phyloP scores from a whole-genome alignment of 2,329 filamentous ascomycete genomes.

The Calonectria crousiana region DNA sequence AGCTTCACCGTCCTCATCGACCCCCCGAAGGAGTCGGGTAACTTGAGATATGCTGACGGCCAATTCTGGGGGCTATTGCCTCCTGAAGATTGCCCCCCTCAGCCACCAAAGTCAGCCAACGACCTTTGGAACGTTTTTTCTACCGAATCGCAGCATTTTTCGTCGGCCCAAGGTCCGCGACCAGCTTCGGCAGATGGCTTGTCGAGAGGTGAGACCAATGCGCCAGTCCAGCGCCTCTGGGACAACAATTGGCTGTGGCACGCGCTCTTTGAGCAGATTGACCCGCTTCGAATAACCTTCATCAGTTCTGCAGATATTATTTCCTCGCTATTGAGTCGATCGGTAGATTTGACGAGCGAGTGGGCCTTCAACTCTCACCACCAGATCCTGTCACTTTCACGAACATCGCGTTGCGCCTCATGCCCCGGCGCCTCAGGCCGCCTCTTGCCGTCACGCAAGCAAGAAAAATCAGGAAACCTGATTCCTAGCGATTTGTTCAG shows the following conservation, averaged over 20 bases:
- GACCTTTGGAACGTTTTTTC: constrained; percentile 43
- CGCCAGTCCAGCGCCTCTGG: constrained; percentile 26
- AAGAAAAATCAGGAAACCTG: constrained; percentile 23
- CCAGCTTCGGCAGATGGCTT: neutral
- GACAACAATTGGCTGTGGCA: constrained; percentile 66
- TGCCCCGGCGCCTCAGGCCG: neutral
- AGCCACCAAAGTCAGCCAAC: constrained; percentile 35
- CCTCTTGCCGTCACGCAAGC: constrained; percentile 28
- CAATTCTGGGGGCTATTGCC: constrained; percentile 48
- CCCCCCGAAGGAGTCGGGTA: constrained; percentile 40
- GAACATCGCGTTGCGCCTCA: constrained; percentile 24
- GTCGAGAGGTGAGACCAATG: constrained; percentile 36
- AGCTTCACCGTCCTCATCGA: constrained; percentile 57
- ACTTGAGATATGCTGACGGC: constrained; percentile 43
- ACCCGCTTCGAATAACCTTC: constrained; percentile 67
- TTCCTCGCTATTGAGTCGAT: constrained; percentile 69
- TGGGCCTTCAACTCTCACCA: constrained; percentile 75
- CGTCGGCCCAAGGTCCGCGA: neutral
- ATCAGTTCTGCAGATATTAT: constrained; percentile 73
- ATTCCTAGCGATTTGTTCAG: constrained; percentile 62
- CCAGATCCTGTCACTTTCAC: constrained; percentile 68
- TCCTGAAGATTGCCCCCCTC: constrained; percentile 28
- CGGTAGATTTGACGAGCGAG: constrained; percentile 67
- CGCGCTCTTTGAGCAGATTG: constrained; percentile 64
- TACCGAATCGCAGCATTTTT: constrained; percentile 14